These are phyloP conservation scores for Moniliophthora roreri DNA, from an alignment of 1,284 basidiomycete species.

Conservation along the genomic window DNA sequence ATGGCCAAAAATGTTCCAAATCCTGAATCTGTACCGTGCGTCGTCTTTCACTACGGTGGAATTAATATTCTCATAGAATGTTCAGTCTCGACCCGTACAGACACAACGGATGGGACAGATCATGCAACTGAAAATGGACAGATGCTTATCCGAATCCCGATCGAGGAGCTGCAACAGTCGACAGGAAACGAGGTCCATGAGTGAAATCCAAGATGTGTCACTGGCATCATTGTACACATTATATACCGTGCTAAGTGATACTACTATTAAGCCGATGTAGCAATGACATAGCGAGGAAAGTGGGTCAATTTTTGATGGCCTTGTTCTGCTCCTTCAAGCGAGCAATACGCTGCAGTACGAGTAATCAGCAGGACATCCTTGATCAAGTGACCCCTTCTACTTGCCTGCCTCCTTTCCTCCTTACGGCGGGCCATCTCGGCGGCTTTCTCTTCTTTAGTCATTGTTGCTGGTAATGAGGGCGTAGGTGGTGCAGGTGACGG, in stretches of 20 bases:
- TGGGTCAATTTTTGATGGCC: slow-evolving; percentile 22
- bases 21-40: slow-evolving; percentile 66
- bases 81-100: slow-evolving; percentile 44
- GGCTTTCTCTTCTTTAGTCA: slow-evolving; percentile 87
- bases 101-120: slow-evolving; percentile 25
- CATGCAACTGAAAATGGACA: slow-evolving; percentile 25
- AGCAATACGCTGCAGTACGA: slow-evolving; percentile 54
- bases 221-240: too few relatives aligned
- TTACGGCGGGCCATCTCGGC: slow-evolving; percentile 86
- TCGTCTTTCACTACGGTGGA: slow-evolving; percentile 10
- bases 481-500: slow-evolving; percentile 16
- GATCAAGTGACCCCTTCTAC: slow-evolving; percentile 16
- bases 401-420: slow-evolving; percentile 83
- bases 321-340: slow-evolving; percentile 73
- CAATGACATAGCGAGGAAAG: background rate
- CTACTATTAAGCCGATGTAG: too few relatives aligned
- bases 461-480: slow-evolving; percentile 29
- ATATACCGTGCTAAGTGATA: too few relatives aligned
- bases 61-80: background rate
- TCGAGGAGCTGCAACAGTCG: slow-evolving; percentile 49
- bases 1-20: slow-evolving; percentile 81
- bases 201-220: too few relatives aligned
- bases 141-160: slow-evolving; percentile 61
- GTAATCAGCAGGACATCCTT: background rate
- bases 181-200: background rate